A percentile compares a stretch with the other conserved stretches of the same genome.
Evolutionary conservation across 2,329 filamentous ascomycete genomes (phyloP).

Genomic region (Talaromyces sp.): DNA sequence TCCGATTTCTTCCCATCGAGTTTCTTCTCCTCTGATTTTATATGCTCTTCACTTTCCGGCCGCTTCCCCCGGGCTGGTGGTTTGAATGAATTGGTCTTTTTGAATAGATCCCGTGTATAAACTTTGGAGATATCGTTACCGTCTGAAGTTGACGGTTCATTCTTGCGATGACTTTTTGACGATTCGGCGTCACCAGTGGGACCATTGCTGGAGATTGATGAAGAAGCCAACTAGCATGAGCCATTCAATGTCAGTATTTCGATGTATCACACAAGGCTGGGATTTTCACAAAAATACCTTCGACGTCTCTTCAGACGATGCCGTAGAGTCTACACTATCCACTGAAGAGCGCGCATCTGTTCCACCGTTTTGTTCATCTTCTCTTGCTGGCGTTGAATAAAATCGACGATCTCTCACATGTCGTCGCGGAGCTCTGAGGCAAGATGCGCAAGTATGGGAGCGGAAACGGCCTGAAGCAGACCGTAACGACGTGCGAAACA

Average conservation of each 20-base stretch:
- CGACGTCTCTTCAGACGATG: background rate
- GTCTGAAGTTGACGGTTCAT: background rate
- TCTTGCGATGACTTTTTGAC: background rate
- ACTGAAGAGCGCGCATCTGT: background rate
- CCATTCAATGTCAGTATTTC: background rate
- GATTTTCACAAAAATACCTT: background rate
- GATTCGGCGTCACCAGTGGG: background rate
- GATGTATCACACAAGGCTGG: background rate
- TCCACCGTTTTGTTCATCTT: slow-evolving; percentile 2
- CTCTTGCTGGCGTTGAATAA: slow-evolving; percentile 19
- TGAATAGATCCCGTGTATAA: background rate
- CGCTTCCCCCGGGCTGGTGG: background rate
- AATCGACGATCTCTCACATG: slow-evolving; percentile 24
- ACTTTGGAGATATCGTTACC: background rate
- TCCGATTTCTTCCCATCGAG: background rate
- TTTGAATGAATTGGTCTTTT: background rate
- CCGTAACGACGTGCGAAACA: slow-evolving; percentile 36
- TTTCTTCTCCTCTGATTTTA: background rate
- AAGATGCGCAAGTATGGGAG: slow-evolving; percentile 34
- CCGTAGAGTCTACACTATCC: background rate
- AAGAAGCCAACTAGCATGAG: background rate
- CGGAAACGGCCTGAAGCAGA: slow-evolving; percentile 32
- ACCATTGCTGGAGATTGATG: background rate
- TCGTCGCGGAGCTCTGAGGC: slow-evolving; percentile 23
- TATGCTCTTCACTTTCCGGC: background rate